Conservation (phyloP, 1,284 basidiomycete species). For the Xanthoconium separans region DNA sequence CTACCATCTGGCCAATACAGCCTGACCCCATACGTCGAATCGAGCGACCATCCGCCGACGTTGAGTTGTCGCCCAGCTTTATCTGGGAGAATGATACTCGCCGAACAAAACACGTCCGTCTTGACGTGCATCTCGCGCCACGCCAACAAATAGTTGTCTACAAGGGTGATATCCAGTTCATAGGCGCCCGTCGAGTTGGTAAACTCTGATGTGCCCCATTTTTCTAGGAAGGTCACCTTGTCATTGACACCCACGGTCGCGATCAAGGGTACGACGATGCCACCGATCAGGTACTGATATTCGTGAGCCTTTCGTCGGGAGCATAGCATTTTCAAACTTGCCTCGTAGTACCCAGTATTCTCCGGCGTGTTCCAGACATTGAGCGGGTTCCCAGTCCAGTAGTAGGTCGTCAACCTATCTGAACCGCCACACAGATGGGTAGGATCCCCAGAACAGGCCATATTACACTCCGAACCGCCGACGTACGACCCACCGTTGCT, state of each 20-base stretch:
- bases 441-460: constrained; percentile 67
- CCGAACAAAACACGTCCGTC: constrained; percentile 76
- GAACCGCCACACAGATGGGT: constrained; percentile 62
- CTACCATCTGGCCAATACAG: constrained; percentile 52
- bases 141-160: constrained; percentile 49
- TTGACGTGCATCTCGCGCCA: constrained; percentile 76
- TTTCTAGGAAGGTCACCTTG: constrained; percentile 77
- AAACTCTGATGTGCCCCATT: constrained; percentile 51
- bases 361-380: constrained; percentile 62
- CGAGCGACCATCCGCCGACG: constrained; percentile 64
- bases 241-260: constrained; percentile 74
- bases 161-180: constrained; percentile 64
- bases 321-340: constrained; percentile 27
- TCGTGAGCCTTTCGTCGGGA: not conserved
- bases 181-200: constrained; percentile 73
- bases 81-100: constrained; percentile 69
- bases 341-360: constrained; percentile 68
- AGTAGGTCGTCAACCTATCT: constrained; percentile 51
- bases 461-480: constrained; percentile 51
- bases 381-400: constrained; percentile 54
- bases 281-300: constrained; percentile 55
- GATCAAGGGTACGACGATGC: constrained; percentile 68
- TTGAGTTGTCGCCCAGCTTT: constrained; percentile 67
- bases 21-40: constrained; percentile 67
- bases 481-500: constrained; percentile 42